A percentile compares a stretch with the other conserved stretches of the same genome.
phyloP scores from a whole-genome alignment of 2,329 filamentous ascomycete genomes.

The Claviceps africana region DNA sequence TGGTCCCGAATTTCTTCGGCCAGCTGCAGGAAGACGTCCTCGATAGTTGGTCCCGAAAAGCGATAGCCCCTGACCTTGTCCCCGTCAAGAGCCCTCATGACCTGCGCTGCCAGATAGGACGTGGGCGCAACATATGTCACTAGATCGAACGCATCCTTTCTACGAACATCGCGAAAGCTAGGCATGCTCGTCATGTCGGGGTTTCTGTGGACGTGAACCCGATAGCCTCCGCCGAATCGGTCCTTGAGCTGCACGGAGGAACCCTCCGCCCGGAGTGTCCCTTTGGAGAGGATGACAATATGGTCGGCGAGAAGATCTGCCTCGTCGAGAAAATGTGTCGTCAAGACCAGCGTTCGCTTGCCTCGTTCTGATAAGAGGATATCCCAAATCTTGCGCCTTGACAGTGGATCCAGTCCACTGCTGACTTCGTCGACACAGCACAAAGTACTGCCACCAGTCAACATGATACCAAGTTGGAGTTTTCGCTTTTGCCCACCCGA shows the following conservation, averaged over 20 bases:
- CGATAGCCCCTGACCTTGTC: conserved; percentile 62
- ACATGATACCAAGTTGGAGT: conserved; percentile 86
- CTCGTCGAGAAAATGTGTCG: conserved; percentile 89
- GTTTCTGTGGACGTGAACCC: conserved; percentile 57
- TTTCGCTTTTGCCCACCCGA: conserved; percentile 90
- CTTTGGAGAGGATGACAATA: conserved; percentile 77
- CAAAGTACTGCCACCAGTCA: conserved; percentile 75
- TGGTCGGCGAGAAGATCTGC: conserved; percentile 81
- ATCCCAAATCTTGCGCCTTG: conserved; percentile 83
- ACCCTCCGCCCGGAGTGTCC: conserved; percentile 65
- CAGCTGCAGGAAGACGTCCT: conserved; percentile 80
- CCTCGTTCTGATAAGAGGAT: conserved; percentile 78
- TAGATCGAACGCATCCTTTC: conserved; percentile 52
- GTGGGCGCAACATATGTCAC: conserved; percentile 58
- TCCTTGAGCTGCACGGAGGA: conserved; percentile 80
- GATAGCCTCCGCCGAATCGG: conserved; percentile 67
- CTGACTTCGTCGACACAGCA: conserved; percentile 90
- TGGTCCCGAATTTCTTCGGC: conserved; percentile 63
- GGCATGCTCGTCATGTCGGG: conserved; percentile 32
- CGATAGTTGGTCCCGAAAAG: conserved; percentile 77
- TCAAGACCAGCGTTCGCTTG: conserved; percentile 68
- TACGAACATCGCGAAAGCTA: conserved; percentile 40
- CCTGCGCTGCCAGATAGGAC: conserved; percentile 54
- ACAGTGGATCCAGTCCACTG: conserved; percentile 75
- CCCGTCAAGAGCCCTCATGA: conserved; percentile 56